These are phyloP conservation scores for Smallanthus sonchifolius DNA, from an alignment of 129 eudicot genomes.

Conservation along the genomic window DNA sequence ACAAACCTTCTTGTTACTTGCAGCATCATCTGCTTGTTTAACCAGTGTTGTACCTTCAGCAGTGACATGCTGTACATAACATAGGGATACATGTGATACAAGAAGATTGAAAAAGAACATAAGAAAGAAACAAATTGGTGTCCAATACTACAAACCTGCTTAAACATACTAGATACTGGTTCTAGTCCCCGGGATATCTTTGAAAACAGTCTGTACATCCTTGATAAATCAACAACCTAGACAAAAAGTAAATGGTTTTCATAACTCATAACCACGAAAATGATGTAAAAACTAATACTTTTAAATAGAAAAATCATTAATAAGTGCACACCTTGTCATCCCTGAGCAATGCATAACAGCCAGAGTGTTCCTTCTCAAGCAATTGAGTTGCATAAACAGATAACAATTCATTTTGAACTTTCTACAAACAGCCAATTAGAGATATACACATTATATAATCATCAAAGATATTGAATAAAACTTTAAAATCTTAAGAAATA, in stretches of 20 bases:
- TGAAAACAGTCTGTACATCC: slow-evolving; percentile 84
- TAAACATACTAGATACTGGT: slow-evolving; percentile 77
- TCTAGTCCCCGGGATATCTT: slow-evolving; percentile 77
- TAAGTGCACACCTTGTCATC: slow-evolving; percentile 74
- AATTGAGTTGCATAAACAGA: slow-evolving; percentile 76
- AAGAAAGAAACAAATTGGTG: not conserved
- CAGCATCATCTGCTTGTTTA: slow-evolving; percentile 94
- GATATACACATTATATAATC: not conserved
- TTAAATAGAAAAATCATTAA: not conserved
- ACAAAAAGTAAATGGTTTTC: not conserved
- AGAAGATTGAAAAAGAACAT: not conserved
- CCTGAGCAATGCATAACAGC: slow-evolving; percentile 86
- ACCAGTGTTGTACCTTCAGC: slow-evolving; percentile 89
- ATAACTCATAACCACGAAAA: not conserved
- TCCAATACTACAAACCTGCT: slow-evolving; percentile 60
- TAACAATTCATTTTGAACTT: slow-evolving; percentile 80
- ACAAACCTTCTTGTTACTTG: slow-evolving; percentile 78
- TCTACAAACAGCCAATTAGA: slow-evolving; percentile 30
- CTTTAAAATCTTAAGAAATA: not conserved
- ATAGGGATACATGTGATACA: slow-evolving; percentile 15
- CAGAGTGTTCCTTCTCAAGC: slow-evolving; percentile 91
- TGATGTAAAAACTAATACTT: not conserved
- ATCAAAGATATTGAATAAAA: not conserved
- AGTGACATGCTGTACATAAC: slow-evolving; percentile 74
- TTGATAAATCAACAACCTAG: slow-evolving; percentile 85